These are phyloP conservation scores for Taphrina deformans DNA, from an alignment of 1,139 yeast genomes.

Conservation along the genomic window DNA sequence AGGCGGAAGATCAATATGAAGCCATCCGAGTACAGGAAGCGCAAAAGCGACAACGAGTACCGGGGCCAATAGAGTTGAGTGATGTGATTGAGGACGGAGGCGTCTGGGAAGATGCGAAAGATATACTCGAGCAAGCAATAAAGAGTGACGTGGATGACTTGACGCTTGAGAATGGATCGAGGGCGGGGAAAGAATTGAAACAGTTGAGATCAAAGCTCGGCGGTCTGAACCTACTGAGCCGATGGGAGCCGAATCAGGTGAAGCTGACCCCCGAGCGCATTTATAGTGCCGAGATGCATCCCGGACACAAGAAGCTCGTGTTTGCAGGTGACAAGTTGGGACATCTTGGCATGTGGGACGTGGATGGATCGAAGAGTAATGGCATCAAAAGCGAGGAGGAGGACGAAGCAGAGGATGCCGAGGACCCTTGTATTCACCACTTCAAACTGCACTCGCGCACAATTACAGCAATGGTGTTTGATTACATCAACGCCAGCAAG, in stretches of 20 bases:
- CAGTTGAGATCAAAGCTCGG: slow-evolving; percentile 57
- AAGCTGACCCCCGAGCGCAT: slow-evolving; percentile 73
- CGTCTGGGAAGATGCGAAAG: slow-evolving; percentile 26
- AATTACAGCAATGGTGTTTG: slow-evolving; percentile 63
- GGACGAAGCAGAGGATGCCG: slow-evolving; percentile 39
- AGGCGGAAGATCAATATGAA: slow-evolving; percentile 39
- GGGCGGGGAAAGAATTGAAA: slow-evolving; percentile 40
- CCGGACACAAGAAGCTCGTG: slow-evolving; percentile 63
- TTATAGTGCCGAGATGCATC: slow-evolving; percentile 74
- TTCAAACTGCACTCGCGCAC: slow-evolving; percentile 76
- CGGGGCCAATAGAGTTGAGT: slow-evolving; percentile 35
- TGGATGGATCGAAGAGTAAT: slow-evolving; percentile 46
- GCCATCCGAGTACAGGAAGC: slow-evolving; percentile 39
- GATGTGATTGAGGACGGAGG: slow-evolving; percentile 32
- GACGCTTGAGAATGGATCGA: slow-evolving; percentile 48
- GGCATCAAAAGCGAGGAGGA: not conserved
- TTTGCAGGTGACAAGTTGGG: slow-evolving; percentile 89
- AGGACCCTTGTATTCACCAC: slow-evolving; percentile 59
- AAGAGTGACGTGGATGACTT: slow-evolving; percentile 46
- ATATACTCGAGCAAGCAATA: not conserved
- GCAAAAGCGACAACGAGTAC: slow-evolving; percentile 32
- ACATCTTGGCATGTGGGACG: slow-evolving; percentile 85
- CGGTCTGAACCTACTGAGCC: slow-evolving; percentile 54
- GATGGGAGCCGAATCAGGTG: slow-evolving; percentile 67
- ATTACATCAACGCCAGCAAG: slow-evolving; percentile 54